Percentiles rank a stretch among this genome's conserved stretches.
These are phyloP conservation scores for Leonotis leonurus DNA, from an alignment of 257 asterid species.

Conservation along the genomic window DNA sequence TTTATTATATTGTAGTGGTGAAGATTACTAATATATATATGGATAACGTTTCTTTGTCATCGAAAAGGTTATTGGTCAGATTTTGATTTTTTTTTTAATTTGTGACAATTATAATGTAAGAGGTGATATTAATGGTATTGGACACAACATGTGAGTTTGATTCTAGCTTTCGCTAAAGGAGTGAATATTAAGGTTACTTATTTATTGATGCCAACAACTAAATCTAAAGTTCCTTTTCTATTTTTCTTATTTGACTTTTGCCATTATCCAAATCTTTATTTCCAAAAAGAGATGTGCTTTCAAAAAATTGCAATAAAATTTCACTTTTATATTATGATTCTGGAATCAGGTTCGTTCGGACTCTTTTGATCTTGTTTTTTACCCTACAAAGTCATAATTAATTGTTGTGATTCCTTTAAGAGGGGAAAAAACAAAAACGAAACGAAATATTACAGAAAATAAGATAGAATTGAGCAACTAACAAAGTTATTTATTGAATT, in stretches of 20 bases:
- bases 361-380: too few relatives aligned
- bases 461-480: too few relatives aligned
- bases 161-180: conserved; percentile 21
- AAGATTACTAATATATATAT: conserved; percentile 3
- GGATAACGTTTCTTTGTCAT: conserved; percentile 21
- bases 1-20: not conserved
- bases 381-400: too few relatives aligned
- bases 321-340: not conserved
- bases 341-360: not conserved
- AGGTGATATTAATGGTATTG: not conserved
- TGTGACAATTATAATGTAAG: conserved; percentile 6
- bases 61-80: conserved; percentile 11
- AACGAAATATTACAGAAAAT: too few relatives aligned
- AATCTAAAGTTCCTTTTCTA: not conserved
- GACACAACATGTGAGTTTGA: conserved; percentile 25
- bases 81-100: too few relatives aligned
- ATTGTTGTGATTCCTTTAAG: too few relatives aligned
- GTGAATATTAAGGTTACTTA: conserved; percentile 22
- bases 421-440: too few relatives aligned
- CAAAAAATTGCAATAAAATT: not conserved
- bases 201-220: conserved; percentile 16
- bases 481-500: too few relatives aligned
- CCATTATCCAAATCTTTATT: conserved; percentile 13
- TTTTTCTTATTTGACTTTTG: not conserved
- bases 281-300: not conserved